phyloP scores from a whole-genome alignment of 2,329 filamentous ascomycete genomes.

The Colletotrichum sublineola region DNA sequence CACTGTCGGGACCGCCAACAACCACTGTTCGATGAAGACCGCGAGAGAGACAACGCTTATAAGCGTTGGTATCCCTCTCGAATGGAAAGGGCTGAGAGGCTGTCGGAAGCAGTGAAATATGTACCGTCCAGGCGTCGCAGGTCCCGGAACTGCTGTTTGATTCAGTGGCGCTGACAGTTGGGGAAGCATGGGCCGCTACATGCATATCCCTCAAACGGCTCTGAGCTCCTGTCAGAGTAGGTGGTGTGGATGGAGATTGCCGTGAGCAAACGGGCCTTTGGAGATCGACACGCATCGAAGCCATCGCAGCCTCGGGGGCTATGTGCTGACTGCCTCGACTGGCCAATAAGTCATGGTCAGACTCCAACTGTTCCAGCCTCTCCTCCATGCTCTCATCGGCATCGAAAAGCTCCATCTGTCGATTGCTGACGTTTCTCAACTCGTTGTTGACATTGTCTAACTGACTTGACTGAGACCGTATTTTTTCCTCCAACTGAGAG shows the following conservation, averaged over 20 bases:
- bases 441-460: slow-evolving; percentile 56
- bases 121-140: slow-evolving; percentile 67
- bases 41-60: slow-evolving; percentile 71
- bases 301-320: neutral
- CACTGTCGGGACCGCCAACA: slow-evolving; percentile 62
- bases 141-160: slow-evolving; percentile 7
- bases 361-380: slow-evolving; percentile 64
- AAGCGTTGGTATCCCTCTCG: slow-evolving; percentile 72
- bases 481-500: slow-evolving; percentile 52
- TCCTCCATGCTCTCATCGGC: slow-evolving; percentile 67
- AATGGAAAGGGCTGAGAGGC: slow-evolving; percentile 69
- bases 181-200: neutral
- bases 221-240: neutral
- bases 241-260: slow-evolving; percentile 8
- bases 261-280: neutral
- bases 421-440: slow-evolving; percentile 60
- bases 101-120: slow-evolving; percentile 70
- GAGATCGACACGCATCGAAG: neutral
- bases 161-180: slow-evolving; percentile 14
- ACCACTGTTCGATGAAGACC: slow-evolving; percentile 71
- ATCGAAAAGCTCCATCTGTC: slow-evolving; percentile 64
- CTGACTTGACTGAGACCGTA: slow-evolving; percentile 57
- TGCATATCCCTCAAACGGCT: too few species aligned
- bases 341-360: slow-evolving; percentile 46
- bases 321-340: slow-evolving; percentile 29